phyloP scores from a whole-genome alignment of 495 filamentous ascomycete species.

The Staphylotrichum longicolle region DNA sequence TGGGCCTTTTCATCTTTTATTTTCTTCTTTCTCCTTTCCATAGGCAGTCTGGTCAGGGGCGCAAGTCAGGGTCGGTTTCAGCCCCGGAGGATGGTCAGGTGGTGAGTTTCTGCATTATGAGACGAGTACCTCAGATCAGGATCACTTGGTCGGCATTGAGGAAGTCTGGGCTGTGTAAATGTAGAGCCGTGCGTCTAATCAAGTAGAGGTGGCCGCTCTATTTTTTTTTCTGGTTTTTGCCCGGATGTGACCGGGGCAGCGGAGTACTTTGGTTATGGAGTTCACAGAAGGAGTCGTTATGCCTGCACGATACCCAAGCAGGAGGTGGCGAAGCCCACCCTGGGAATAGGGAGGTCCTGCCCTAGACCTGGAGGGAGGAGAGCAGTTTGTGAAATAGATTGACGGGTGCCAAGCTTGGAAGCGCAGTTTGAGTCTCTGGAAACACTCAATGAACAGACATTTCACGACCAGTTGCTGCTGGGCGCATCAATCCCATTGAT shows the following conservation, averaged over 20 bases:
- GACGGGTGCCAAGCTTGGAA: too few relatives aligned
- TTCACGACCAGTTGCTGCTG: too few relatives aligned
- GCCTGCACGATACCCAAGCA: constrained; percentile 17
- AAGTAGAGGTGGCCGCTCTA: neutral
- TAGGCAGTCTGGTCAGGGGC: neutral
- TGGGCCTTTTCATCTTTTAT: constrained; percentile 4
- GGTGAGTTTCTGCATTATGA: neutral
- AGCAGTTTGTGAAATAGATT: constrained; percentile 3
- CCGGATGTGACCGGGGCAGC: neutral
- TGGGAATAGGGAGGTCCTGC: neutral
- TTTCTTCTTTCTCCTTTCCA: constrained; percentile 1
- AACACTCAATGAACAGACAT: too few relatives aligned
- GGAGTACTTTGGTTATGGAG: constrained; percentile 14
- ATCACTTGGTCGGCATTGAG: neutral
- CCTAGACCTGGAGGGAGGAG: neutral
- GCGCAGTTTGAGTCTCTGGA: too few relatives aligned
- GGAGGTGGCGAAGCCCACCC: neutral
- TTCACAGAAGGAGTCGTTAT: constrained; percentile 3
- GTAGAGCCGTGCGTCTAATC: constrained; percentile 11
- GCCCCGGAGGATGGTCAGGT: neutral
- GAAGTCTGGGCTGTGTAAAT: neutral
- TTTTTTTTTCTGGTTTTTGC: constrained; percentile 15
- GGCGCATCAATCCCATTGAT: neutral
- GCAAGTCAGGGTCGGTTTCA: neutral
- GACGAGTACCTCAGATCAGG: neutral